phyloP scores from a whole-genome alignment of 441 rosid genomes.

The Jatropha podagrica region DNA sequence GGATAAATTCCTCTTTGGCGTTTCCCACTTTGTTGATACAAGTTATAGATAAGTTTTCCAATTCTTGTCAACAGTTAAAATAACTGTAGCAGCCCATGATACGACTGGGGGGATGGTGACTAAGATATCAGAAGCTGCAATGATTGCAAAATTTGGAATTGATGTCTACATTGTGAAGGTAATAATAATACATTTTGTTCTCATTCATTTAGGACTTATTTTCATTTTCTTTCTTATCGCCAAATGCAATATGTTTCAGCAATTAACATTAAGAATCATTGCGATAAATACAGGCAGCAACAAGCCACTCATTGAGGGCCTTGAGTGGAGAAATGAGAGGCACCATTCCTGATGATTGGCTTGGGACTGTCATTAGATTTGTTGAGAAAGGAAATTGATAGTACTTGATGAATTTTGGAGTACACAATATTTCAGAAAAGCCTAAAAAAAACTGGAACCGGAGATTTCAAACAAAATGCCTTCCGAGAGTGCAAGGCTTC shows the following conservation, averaged over 20 bases:
- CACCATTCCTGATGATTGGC: constrained; percentile 57
- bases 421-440: too few relatives aligned
- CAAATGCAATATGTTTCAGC: background rate
- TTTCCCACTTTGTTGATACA: background rate
- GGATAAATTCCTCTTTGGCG: background rate
- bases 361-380: constrained; percentile 51
- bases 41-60: background rate
- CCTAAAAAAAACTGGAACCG: too few relatives aligned
- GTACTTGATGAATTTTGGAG: background rate
- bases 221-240: too few relatives aligned
- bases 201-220: background rate
- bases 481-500: too few relatives aligned
- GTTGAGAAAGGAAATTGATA: constrained; percentile 7
- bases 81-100: constrained; percentile 82
- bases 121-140: constrained; percentile 87
- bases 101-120: constrained; percentile 95
- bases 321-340: constrained; percentile 47
- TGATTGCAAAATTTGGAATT: constrained; percentile 85
- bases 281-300: constrained; percentile 50
- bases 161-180: constrained; percentile 95
- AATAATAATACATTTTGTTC: background rate
- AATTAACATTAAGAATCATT: background rate
- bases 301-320: constrained; percentile 56
- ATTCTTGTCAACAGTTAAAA: constrained; percentile 51
- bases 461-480: too few relatives aligned